Percentiles rank a stretch among this genome's conserved stretches.
Conservation (phyloP, 73 alveolate genomes). For the Tetrahymena borealis region DNA sequence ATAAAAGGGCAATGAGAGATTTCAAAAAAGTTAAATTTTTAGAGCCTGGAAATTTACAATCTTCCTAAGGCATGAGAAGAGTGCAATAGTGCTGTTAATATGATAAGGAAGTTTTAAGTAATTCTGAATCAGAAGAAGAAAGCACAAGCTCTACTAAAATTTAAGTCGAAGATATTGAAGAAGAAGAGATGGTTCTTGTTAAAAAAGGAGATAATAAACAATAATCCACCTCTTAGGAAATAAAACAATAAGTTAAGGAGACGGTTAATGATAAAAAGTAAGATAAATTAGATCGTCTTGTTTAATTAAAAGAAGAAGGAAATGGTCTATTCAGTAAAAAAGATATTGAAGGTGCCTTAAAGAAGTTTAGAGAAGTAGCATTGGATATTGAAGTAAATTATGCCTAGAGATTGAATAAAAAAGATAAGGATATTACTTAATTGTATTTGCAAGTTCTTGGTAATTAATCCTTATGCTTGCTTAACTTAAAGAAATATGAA, state of each 20-base stretch:
- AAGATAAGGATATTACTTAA: conserved; percentile 3
- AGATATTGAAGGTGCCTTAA: background rate
- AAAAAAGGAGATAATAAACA: background rate
- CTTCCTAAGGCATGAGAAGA: conserved; percentile 21
- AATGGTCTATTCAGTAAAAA: background rate
- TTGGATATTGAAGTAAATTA: conserved; percentile 8
- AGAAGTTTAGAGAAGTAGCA: conserved; percentile 15
- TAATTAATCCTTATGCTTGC: conserved; percentile 18
- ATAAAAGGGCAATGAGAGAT: conserved; percentile 4
- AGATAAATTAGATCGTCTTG: background rate
- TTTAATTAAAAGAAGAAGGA: background rate
- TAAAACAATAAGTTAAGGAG: background rate
- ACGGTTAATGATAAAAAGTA: background rate
- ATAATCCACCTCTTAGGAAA: background rate
- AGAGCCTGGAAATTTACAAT: conserved; percentile 32
- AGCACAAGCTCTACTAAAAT: background rate
- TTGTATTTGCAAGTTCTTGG: conserved; percentile 12
- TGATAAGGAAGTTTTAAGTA: conserved; percentile 1
- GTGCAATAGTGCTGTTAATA: background rate
- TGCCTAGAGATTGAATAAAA: conserved; percentile 5
- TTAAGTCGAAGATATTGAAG: background rate
- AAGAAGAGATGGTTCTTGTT: background rate
- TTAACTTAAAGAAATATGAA: conserved; percentile 9
- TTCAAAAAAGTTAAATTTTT: conserved; percentile 12
- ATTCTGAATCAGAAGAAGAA: background rate